These are phyloP conservation scores for Simmondsia chinensis DNA, from an alignment of 148 eudicot species.

Conservation along the genomic window DNA sequence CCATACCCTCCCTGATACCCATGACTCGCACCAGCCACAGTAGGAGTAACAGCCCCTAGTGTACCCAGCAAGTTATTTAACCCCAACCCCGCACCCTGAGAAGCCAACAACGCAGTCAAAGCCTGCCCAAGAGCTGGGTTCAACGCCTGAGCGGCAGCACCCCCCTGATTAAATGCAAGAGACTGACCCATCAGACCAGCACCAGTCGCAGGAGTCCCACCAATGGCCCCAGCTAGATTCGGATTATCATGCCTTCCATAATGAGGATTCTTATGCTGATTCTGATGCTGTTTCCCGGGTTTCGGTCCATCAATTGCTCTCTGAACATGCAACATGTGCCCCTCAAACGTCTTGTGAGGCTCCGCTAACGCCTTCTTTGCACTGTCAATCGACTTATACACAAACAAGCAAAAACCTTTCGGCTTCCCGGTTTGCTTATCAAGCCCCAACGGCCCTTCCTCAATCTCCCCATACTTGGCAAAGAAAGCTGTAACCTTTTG, in stretches of 20 bases:
- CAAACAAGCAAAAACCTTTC: slow-evolving; percentile 84
- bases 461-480: slow-evolving; percentile 76
- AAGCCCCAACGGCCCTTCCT: slow-evolving; percentile 88
- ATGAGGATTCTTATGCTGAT: no score
- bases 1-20: slow-evolving; percentile 43
- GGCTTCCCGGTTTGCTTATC: slow-evolving; percentile 82
- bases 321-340: slow-evolving; percentile 57
- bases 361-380: slow-evolving; percentile 77
- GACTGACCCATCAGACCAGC: slow-evolving; percentile 62
- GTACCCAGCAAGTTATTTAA: slow-evolving; percentile 68
- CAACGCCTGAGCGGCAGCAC: slow-evolving; percentile 28
- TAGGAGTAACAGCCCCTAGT: slow-evolving; percentile 41
- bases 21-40: slow-evolving; percentile 30
- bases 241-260: slow-evolving; percentile 54
- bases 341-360: slow-evolving; percentile 82
- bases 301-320: slow-evolving; percentile 86
- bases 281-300: slow-evolving; percentile 40
- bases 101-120: slow-evolving; percentile 60
- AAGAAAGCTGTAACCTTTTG: slow-evolving; percentile 48
- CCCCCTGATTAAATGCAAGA: slow-evolving; percentile 30
- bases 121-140: slow-evolving; percentile 85
- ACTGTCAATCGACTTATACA: slow-evolving; percentile 56
- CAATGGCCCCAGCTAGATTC: no score
- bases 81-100: slow-evolving; percentile 77
- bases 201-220: no score